Base-by-base conservation (phyloP, 2,329 filamentous ascomycete genomes). In the Colletotrichum nymphaeae region DNA sequence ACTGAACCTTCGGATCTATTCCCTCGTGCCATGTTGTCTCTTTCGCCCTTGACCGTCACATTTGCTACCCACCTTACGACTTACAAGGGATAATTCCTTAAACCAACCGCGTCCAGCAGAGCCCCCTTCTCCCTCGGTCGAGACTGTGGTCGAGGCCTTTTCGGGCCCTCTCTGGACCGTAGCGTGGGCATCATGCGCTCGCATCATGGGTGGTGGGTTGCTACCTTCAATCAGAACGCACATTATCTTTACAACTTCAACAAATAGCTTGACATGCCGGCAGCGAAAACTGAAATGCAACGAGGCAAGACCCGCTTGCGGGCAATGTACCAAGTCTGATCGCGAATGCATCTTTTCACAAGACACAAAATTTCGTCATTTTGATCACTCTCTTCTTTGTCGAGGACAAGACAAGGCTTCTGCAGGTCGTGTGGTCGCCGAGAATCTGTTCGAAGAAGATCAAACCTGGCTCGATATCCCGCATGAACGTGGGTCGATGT, bases 281-380 rank as follows among this genome's bases (percentile, higher is more conserved):
- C 66, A 63, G 64, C 74, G 78, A 9, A 80, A 79, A 19, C 2
- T 80, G 3, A 80, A 79, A 46, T 80, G 78, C 5, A 76, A 80
- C 46, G 77, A 80, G 32, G 53, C 19, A 0, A 78, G 76, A 4
- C 78, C 78, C 0, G 19, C 70, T 0, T 79, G 78, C 24, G 74
- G 77, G 11, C 73, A 72, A 2, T 79, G 78, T 22, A 30, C 35
- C 8, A 77, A 75, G 9, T 79, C 76, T 1, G 60, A 77, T 1
- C 42, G 52, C 58, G 5, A 67, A 49, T 73, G 71, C 35, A 30
- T 56, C 16, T 70, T 66, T 30, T 64, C 62, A 1, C 53, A 64
- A 28, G 56, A 62, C 49, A 62, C 46, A 2, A 62, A 52, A 35
- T 66, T 68, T 32, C 56, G 66, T 6, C 42, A 68, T 35, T 68